These are phyloP conservation scores for Yamadazyma atmosphaerica DNA, from an alignment of 1,139 yeast species.

Conservation along the genomic window DNA sequence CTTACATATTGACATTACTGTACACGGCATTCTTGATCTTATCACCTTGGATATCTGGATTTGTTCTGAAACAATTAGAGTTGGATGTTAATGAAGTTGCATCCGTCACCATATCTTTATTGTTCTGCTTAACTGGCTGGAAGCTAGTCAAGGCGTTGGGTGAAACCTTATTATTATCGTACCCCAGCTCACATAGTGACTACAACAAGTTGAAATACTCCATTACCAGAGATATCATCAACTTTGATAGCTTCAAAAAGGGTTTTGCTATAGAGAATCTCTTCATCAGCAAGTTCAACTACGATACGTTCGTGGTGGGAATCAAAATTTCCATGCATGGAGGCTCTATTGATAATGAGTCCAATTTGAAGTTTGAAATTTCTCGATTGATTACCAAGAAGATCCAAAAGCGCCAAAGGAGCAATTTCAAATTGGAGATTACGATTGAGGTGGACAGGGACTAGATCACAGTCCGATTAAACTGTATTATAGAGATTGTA, in stretches of 20 bases:
- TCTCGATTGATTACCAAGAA: slow-evolving; percentile 44
- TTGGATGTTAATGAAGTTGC: slow-evolving; percentile 50
- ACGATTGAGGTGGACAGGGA: slow-evolving; percentile 61
- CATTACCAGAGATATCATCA: slow-evolving; percentile 38
- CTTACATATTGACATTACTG: slow-evolving; percentile 60
- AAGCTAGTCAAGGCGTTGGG: slow-evolving; percentile 52
- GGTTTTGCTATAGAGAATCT: slow-evolving; percentile 50
- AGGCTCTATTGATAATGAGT: slow-evolving; percentile 70
- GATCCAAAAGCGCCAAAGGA: slow-evolving; percentile 23
- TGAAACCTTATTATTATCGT: slow-evolving; percentile 51
- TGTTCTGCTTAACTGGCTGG: slow-evolving; percentile 57
- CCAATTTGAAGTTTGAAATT: slow-evolving; percentile 53
- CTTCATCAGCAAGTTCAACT: slow-evolving; percentile 61
- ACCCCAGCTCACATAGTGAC: slow-evolving; percentile 46
- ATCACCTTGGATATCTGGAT: slow-evolving; percentile 35
- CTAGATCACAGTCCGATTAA: too few species aligned
- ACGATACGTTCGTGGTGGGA: slow-evolving; percentile 57
- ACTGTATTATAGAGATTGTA: too few species aligned
- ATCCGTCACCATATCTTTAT: slow-evolving; percentile 48
- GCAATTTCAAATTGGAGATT: slow-evolving; percentile 47
- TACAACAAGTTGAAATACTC: slow-evolving; percentile 36
- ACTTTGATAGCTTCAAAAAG: slow-evolving; percentile 51
- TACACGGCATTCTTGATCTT: slow-evolving; percentile 45
- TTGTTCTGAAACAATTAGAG: slow-evolving; percentile 28
- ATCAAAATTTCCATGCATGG: slow-evolving; percentile 59